Evolutionary conservation across 2,329 filamentous ascomycete genomes (phyloP), one percentile per base, ranked within the genome.

Genomic region (Cladosporium oxysporum): DNA sequence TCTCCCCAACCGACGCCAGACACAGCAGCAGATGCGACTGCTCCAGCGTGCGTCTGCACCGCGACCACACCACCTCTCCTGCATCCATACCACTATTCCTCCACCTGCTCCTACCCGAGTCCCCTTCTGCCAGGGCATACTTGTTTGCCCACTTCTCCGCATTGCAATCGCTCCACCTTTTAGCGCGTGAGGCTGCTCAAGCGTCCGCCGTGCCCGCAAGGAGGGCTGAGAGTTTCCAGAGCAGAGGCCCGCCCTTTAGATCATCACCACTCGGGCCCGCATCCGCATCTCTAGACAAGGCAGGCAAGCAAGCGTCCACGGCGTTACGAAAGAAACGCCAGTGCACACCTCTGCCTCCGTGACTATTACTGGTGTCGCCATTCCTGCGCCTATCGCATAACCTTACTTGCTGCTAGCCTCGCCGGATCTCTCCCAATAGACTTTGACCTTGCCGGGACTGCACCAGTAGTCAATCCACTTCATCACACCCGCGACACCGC

Each of bases 81-180:
- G 26, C 52, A 4, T 16, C 14, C 2, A 47, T 47, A 47, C 1
- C 11, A 37, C 3, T 23, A 23, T 12, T 59, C 61, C 61, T 57
- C 61, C 50, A 57, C 61, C 28, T 63, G 23, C 26, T 21, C 50
- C 50, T 28, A 44, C 59, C 29, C 3, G 1, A 16, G 8, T 28
- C 7, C 47, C 44, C 47, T 37, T 47, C n/a, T 16, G 23, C 41
- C 47, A 50, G 28, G 12, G 14, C n/a, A 62, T 18, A 7, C 11
- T 52, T 26, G 35, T 26, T 21, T 33, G 61, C 49, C 61, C 61
- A 63, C 61, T 63, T 63, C 61, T 63, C 61, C 61, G 61, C 61
- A 63, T 62, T 49, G 60, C 33, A n/a, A 31, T 26, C 47, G 31
- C 61, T 63, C 61, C 61, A 55, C 61, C 35, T 23, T 63, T 28